A percentile compares a stretch with the other conserved stretches of the same genome.
phyloP scores from a whole-genome alignment of 257 asterid genomes.

The Solanum medicagineum region DNA sequence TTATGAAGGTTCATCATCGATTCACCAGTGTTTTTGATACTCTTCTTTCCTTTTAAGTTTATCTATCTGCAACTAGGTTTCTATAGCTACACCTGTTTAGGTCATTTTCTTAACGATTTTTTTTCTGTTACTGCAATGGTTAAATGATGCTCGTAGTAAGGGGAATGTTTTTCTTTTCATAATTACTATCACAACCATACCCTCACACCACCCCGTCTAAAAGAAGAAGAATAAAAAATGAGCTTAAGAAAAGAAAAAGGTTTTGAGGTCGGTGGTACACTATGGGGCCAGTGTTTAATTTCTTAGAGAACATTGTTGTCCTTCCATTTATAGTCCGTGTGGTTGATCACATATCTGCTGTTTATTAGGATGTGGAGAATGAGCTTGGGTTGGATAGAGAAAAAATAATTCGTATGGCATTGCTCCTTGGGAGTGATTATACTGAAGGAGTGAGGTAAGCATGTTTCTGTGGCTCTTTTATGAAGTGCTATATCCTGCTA shows the following conservation, averaged over 20 bases:
- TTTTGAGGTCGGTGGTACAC: neutral
- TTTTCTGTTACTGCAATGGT: neutral
- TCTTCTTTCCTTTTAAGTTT: neutral
- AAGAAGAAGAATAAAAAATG: neutral
- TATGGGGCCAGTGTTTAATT: neutral
- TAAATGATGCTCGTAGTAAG: neutral
- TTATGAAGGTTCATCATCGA: conserved; percentile 60
- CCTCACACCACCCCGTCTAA: neutral
- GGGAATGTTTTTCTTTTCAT: neutral
- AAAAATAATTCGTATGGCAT: conserved; percentile 69
- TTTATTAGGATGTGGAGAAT: conserved; percentile 62
- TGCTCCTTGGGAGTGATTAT: conserved; percentile 92
- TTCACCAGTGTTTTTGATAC: neutral
- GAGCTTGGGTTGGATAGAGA: conserved; percentile 90
- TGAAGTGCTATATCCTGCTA: neutral
- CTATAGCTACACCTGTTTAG: neutral
- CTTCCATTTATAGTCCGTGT: neutral
- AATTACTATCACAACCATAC: neutral
- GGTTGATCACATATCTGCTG: conserved; percentile 8
- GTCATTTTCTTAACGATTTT: neutral
- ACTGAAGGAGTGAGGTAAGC: conserved; percentile 93
- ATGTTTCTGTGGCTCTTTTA: neutral
- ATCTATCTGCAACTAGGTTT: neutral
- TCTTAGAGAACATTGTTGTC: neutral
- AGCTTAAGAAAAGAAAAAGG: neutral